Evolutionary conservation across 2,329 filamentous ascomycete genomes (phyloP).

Genomic region (Acrodontium crateriforme): DNA sequence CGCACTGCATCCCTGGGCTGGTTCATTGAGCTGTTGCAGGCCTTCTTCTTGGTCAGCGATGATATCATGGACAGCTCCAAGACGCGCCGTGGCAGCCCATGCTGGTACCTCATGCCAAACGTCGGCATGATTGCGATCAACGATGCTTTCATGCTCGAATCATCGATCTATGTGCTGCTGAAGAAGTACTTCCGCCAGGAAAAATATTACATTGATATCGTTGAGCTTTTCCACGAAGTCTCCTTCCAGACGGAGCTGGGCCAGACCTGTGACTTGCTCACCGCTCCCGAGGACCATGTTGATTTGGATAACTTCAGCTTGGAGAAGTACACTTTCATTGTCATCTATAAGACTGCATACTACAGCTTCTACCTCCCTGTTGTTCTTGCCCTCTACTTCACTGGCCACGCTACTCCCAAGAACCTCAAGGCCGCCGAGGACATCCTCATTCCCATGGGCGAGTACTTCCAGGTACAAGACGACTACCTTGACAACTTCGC

Average conservation of each 20-base stretch:
- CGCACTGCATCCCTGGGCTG: constrained; percentile 78
- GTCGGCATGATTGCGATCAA: constrained; percentile 98
- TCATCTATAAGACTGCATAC: constrained; percentile 98
- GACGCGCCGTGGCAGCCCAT: constrained; percentile 84
- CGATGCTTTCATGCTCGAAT: constrained; percentile 92
- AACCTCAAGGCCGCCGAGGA: constrained; percentile 83
- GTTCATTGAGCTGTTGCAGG: constrained; percentile 96
- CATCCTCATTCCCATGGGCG: constrained; percentile 90
- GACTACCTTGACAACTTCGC: constrained; percentile 98
- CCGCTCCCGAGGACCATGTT: constrained; percentile 84
- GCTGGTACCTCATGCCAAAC: constrained; percentile 84
- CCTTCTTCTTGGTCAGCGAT: constrained; percentile 96
- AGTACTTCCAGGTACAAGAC: constrained; percentile 99
- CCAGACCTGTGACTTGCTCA: constrained; percentile 87
- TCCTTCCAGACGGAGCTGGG: constrained; percentile 91
- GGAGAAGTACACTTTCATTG: constrained; percentile 93
- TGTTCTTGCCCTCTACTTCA: constrained; percentile 73
- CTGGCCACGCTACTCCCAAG: constrained; percentile 68
- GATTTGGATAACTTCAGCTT: constrained; percentile 91
- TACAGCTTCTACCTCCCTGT: constrained; percentile 99
- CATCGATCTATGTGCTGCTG: constrained; percentile 76
- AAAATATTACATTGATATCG: constrained; percentile 73
- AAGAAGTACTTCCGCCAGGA: constrained; percentile 88
- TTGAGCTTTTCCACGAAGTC: constrained; percentile 94
- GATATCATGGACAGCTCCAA: constrained; percentile 98